These are phyloP conservation scores for Galerina sulciceps DNA, from an alignment of 768 basidiomycete genomes.

Conservation along the genomic window DNA sequence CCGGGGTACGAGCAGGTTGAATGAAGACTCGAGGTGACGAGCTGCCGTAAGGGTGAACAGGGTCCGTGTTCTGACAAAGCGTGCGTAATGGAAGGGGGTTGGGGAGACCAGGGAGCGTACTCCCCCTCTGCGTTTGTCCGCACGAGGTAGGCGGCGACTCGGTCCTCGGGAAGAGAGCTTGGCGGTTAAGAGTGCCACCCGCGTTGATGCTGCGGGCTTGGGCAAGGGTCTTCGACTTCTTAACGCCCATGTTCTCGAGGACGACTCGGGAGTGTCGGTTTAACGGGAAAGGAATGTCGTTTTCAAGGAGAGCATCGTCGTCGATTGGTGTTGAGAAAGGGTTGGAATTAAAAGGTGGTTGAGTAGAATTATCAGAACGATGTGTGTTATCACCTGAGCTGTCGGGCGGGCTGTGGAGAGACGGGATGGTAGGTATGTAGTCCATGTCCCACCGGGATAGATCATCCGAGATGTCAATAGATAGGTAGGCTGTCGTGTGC, in stretches of 20 bases:
- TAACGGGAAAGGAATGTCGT: conserved; percentile 25
- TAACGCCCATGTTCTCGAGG: conserved; percentile 26
- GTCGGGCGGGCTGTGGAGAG: conserved; percentile 15
- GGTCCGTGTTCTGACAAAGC: conserved; percentile 15
- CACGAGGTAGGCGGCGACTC: conserved; percentile 1
- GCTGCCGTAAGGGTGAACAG: conserved; percentile 12
- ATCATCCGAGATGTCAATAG: conserved; percentile 27
- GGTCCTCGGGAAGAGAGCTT: background rate
- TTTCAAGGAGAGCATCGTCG: conserved; percentile 22
- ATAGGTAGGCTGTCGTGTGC: conserved; percentile 18
- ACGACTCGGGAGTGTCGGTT: conserved; percentile 21
- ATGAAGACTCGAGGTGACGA: conserved; percentile 2
- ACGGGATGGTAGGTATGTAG: conserved; percentile 15
- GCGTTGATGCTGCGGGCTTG: conserved; percentile 13
- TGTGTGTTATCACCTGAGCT: background rate
- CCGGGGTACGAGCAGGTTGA: background rate
- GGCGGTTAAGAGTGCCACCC: conserved; percentile 6
- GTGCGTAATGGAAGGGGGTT: conserved; percentile 21
- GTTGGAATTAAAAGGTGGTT: background rate
- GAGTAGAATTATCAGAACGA: background rate
- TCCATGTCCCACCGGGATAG: conserved; percentile 29
- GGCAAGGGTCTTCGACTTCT: conserved; percentile 24
- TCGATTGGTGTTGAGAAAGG: conserved; percentile 25
- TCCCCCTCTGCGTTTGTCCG: background rate
- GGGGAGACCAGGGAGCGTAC: conserved; percentile 13